Conservation (phyloP, 495 filamentous ascomycete species). For the Gamarada debralockiae region DNA sequence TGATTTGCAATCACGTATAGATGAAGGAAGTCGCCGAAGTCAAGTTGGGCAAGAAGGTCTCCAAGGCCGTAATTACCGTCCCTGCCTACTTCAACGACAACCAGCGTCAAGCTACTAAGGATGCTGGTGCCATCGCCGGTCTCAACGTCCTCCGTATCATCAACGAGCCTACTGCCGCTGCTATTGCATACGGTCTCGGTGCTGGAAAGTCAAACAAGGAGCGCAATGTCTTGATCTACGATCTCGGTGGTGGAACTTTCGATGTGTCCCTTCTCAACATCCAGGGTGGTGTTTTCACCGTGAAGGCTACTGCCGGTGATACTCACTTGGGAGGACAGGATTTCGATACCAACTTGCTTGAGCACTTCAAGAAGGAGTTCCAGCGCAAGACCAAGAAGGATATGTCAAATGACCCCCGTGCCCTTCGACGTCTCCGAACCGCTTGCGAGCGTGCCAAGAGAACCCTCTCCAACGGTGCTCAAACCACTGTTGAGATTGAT, state of each 20-base stretch:
- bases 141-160: constrained; percentile 99
- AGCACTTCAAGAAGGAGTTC: constrained; percentile 95
- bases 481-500: constrained; percentile 98
- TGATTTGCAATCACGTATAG: constrained; percentile 34
- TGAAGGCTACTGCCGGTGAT: constrained; percentile 97
- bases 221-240: constrained; percentile 98
- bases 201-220: constrained; percentile 90
- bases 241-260: constrained; percentile 99
- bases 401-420: constrained; percentile 85
- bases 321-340: constrained; percentile 99
- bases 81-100: constrained; percentile 99
- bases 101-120: constrained; percentile 98
- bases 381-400: constrained; percentile 84
- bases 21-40: constrained; percentile 98
- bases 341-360: constrained; percentile 96
- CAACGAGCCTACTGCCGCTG: constrained; percentile 97
- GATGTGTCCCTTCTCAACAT: constrained; percentile 99
- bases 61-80: constrained; percentile 97
- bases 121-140: constrained; percentile 94
- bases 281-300: constrained; percentile 99
- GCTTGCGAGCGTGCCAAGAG: constrained; percentile 99
- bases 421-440: constrained; percentile 94
- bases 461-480: constrained; percentile 92
- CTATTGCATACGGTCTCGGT: constrained; percentile 96
- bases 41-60: constrained; percentile 94